Percentiles rank a stretch among this genome's conserved stretches.
Conservation (phyloP, 305 asterid genomes). For the Fraxinus nigra region DNA sequence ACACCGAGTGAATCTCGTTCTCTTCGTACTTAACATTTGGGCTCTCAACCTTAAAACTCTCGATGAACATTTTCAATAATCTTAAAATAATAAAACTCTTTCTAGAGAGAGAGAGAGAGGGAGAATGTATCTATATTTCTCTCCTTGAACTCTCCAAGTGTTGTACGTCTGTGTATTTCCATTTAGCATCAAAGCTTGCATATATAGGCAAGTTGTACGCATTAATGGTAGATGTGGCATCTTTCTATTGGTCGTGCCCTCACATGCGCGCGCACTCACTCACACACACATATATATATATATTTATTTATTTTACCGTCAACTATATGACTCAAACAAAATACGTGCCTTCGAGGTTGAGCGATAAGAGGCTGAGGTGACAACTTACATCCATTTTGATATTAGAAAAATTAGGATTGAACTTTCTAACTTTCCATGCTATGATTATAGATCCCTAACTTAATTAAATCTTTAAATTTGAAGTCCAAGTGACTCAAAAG, state of each 20-base stretch:
- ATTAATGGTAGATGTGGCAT: constrained; percentile 39
- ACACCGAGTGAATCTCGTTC: constrained; percentile 67
- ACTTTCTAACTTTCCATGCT: not conserved
- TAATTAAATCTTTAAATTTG: not conserved
- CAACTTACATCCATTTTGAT: not conserved
- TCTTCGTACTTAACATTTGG: constrained; percentile 81
- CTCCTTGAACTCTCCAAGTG: not conserved
- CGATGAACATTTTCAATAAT: constrained; percentile 60
- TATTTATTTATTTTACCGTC: not conserved
- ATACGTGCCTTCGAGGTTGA: not conserved
- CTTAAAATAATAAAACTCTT: not conserved
- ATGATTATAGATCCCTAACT: not conserved
- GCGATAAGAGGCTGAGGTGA: too few relatives aligned
- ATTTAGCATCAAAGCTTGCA: constrained; percentile 12
- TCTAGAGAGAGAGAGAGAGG: not conserved
- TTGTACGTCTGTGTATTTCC: not conserved
- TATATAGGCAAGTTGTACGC: constrained; percentile 38
- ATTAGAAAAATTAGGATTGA: too few relatives aligned
- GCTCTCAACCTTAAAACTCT: constrained; percentile 89
- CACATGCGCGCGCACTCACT: not conserved
- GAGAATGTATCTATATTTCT: not conserved
- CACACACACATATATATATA: too few relatives aligned
- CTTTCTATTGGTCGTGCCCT: constrained; percentile 22
- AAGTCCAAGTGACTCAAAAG: not conserved
- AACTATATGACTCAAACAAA: not conserved